phyloP scores from a whole-genome alignment of 2,329 filamentous ascomycete species.

The Fusarium nisikadoi region DNA sequence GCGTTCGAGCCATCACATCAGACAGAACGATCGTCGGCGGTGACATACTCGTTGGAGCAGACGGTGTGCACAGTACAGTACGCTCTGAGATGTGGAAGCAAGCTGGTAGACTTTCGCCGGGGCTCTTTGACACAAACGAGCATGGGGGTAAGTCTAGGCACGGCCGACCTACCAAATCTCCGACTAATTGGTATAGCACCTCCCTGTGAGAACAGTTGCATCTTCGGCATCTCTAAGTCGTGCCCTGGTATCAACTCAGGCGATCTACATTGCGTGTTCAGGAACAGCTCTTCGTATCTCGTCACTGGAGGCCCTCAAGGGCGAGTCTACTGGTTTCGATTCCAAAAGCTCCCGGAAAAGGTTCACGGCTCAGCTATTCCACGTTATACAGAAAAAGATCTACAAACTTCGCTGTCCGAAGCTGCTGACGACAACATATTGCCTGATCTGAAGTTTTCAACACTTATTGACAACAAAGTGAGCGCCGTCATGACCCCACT shows the following conservation, averaged over 20 bases:
- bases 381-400: not conserved
- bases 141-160: not conserved
- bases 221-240: not conserved
- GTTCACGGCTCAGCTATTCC: not conserved
- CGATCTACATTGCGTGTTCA: not conserved
- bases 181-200: not conserved
- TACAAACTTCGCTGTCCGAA: not conserved
- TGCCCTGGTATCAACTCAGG: not conserved
- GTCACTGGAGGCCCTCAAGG: not conserved
- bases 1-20: not conserved
- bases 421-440: not conserved
- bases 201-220: not conserved
- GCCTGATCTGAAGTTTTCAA: not conserved
- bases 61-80: not conserved
- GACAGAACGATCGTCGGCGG: not conserved
- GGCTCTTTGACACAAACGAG: not conserved
- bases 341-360: not conserved
- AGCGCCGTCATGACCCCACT: not conserved
- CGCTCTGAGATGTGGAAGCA: not conserved
- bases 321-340: slow-evolving; percentile 4
- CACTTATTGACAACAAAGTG: not conserved
- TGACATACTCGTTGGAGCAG: not conserved
- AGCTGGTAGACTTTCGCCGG: not conserved
- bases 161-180: not conserved
- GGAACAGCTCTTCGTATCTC: not conserved